Conservation (phyloP, 2,329 filamentous ascomycete species). For the Chaetomium sp. region DNA sequence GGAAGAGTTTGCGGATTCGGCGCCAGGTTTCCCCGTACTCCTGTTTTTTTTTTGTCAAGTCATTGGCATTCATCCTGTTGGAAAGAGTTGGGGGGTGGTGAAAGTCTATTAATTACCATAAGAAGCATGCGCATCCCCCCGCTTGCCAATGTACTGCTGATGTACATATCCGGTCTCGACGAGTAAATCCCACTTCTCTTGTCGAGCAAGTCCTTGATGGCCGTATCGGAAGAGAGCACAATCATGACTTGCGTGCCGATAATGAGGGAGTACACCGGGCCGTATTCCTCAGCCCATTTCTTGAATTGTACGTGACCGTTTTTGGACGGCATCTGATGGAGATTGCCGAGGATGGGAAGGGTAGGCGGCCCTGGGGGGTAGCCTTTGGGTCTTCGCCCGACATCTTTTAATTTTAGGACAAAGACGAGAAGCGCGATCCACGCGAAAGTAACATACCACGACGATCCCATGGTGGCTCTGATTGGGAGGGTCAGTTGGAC, state of each 20-base stretch:
- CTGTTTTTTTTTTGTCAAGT: neutral
- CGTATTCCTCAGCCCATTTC: neutral
- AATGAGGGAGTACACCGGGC: neutral
- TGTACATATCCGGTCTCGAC: neutral
- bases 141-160: neutral
- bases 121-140: neutral
- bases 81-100: neutral
- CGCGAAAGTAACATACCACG: too few relatives aligned
- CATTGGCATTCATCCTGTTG: too few relatives aligned
- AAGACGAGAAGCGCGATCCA: neutral
- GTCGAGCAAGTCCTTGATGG: neutral
- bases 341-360: neutral
- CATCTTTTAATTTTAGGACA: neutral
- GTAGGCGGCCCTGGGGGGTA: neutral
- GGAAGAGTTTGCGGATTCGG: neutral
- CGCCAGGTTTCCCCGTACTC: neutral
- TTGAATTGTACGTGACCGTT: neutral
- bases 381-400: neutral
- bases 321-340: neutral
- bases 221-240: neutral
- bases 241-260: neutral
- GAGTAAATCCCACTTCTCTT: constrained; percentile 1
- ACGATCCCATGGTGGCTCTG: too few relatives aligned
- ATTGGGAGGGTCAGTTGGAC: too few relatives aligned
- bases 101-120: neutral